phyloP scores from a whole-genome alignment of 768 basidiomycete genomes.

The Lactifluus echinatus region DNA sequence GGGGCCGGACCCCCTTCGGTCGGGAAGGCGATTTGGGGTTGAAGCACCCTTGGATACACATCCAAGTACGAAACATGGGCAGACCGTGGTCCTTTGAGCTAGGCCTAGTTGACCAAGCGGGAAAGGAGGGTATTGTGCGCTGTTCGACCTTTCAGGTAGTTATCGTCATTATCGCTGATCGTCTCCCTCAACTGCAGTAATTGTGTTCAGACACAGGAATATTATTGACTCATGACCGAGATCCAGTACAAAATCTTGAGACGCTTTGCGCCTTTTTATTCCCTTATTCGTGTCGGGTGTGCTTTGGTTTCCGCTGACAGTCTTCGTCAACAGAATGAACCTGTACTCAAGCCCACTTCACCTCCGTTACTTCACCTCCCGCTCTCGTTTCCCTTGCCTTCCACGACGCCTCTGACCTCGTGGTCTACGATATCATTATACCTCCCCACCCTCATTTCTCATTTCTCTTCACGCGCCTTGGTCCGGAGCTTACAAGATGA shows the following conservation, averaged over 20 bases:
- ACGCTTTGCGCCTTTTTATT: conserved; percentile 1
- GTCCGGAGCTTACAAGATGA: conserved; percentile 18
- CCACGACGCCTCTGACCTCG: conserved; percentile 51
- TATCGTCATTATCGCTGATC: conserved; percentile 15
- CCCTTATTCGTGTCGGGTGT: neutral
- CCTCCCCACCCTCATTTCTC: conserved; percentile 49
- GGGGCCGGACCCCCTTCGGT: conserved; percentile 6
- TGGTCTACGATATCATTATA: conserved; percentile 63
- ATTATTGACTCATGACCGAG: neutral
- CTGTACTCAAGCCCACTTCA: conserved; percentile 38
- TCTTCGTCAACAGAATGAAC: conserved; percentile 39
- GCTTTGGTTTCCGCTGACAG: neutral
- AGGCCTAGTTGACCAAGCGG: conserved; percentile 57
- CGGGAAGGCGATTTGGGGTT: conserved; percentile 39
- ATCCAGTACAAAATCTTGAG: neutral
- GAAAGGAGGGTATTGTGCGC: conserved; percentile 51
- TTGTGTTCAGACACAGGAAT: neutral
- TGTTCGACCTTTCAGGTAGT: conserved; percentile 77
- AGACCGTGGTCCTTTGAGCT: conserved; percentile 70
- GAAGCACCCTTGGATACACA: conserved; percentile 64
- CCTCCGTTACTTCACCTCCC: conserved; percentile 64
- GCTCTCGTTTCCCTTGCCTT: conserved; percentile 48
- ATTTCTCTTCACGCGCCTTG: conserved; percentile 47
- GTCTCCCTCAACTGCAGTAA: neutral
- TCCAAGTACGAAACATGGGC: conserved; percentile 63